Base-by-base conservation (phyloP, 2,329 filamentous ascomycete species). In the Scedosporium aurantiacum region DNA sequence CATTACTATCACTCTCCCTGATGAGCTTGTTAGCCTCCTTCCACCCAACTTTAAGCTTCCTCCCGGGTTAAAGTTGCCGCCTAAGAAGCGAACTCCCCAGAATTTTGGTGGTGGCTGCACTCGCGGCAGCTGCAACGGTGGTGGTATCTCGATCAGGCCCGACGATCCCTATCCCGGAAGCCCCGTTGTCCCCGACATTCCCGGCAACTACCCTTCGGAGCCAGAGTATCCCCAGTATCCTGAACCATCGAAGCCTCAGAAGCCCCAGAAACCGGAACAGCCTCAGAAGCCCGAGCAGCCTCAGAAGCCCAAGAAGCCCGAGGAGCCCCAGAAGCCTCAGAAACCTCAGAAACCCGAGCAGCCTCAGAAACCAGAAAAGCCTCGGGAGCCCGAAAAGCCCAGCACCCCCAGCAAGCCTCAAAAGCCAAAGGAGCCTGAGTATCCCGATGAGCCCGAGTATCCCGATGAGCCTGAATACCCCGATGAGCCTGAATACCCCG, bases 1-100 rank as follows among this genome's bases (percentile, higher is more conserved):
- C 40, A n/a, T 16, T 6, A 12, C 23, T n/a, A 25, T 37, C 32
- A 37, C 32, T 37, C 2, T 54, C 37, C 37, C 37, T 12, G 27
- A 43, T n/a, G 27, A 54, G 14, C 10, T 54, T 18, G 2, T 58
- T 27, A 23, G 21, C 5, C 25, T 57, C 25, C 54, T 61, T 23
- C 58, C 58, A 10, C 58, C 58, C 23, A 45, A 45, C 21, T 12
- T 45, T 16, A 41, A 16, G 5, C 32, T 32, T 10, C 55, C 55
- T n/a, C 60, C 60, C 6, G 43, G 52, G 40, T 57, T 57, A 54
- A 10, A 14, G 10, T 23, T 61, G 5, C 25, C 55, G 8, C 58
- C 58, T 21, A 37, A 28, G 55, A 61, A 61, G 55, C 60, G 60
- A 55, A 23, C 43, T 8, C 43, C 55, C 25, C 60, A 61, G 41